These are phyloP conservation scores for Fusarium anguioides DNA, from an alignment of 2,329 filamentous ascomycete genomes.

Conservation along the genomic window DNA sequence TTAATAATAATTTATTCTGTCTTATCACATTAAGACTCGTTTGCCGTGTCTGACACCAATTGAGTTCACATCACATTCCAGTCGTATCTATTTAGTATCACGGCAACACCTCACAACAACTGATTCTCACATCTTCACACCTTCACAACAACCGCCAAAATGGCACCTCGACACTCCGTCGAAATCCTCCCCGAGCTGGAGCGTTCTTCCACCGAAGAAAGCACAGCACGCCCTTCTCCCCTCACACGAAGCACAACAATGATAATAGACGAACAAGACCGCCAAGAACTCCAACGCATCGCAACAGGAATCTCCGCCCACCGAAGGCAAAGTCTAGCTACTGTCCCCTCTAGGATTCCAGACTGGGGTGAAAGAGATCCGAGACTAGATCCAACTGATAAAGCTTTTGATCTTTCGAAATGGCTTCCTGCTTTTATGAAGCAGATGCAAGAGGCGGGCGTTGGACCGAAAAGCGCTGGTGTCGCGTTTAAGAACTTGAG, in stretches of 20 bases:
- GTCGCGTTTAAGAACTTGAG: constrained; percentile 57
- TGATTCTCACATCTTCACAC: neutral
- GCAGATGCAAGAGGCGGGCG: neutral
- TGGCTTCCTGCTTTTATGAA: constrained; percentile 21
- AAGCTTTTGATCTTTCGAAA: constrained; percentile 25
- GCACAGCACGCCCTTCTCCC: constrained; percentile 1
- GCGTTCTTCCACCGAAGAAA: no score
- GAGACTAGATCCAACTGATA: constrained; percentile 8
- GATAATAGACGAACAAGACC: constrained; percentile 18
- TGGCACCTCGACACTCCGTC: constrained; percentile 4
- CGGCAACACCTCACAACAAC: neutral
- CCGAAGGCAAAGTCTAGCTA: constrained; percentile 8
- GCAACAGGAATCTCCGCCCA: constrained; percentile 16
- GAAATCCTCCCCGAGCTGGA: no score
- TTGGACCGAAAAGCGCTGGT: constrained; percentile 39
- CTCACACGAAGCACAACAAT: constrained; percentile 7
- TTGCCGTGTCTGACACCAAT: neutral
- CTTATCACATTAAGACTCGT: no score
- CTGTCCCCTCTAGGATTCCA: neutral
- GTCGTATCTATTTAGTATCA: neutral
- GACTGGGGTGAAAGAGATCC: constrained; percentile 4
- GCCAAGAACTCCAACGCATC: constrained; percentile 18
- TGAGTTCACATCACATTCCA: neutral
- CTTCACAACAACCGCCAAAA: neutral
- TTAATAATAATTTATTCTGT: no score